These are phyloP conservation scores for Dendrobium huoshanense DNA, from an alignment of 106 monocot genomes.

Conservation along the genomic window DNA sequence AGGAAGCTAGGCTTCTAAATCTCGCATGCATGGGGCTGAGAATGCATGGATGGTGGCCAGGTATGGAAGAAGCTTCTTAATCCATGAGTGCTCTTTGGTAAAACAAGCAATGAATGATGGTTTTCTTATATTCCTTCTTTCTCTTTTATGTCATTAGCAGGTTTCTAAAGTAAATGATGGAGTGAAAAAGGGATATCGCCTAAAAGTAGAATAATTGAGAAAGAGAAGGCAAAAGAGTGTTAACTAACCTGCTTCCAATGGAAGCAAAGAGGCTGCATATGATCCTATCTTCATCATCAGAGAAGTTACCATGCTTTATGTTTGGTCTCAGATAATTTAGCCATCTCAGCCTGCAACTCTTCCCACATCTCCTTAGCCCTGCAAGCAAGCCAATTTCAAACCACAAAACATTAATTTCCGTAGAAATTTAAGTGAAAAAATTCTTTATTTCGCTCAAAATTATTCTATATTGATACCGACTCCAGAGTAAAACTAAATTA, in stretches of 20 bases:
- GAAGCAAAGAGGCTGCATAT: constrained; percentile 37
- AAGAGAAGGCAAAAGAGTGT: neutral
- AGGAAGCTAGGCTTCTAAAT: too few relatives aligned
- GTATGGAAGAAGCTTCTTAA: neutral
- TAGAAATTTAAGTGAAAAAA: neutral
- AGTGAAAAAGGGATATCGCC: neutral
- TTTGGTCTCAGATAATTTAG: constrained; percentile 42
- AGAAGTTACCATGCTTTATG: constrained; percentile 42
- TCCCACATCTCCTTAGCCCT: constrained; percentile 71
- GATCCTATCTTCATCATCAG: constrained; percentile 33
- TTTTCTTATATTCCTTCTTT: neutral
- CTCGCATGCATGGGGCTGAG: neutral
- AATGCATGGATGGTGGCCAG: neutral
- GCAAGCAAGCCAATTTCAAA: neutral
- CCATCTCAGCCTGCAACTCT: constrained; percentile 70
- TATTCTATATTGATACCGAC: neutral
- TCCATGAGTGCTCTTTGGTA: neutral
- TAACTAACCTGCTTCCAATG: constrained; percentile 33
- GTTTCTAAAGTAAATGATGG: neutral
- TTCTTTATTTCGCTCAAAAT: too few relatives aligned
- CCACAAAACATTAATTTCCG: neutral
- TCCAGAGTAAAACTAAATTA: too few relatives aligned
- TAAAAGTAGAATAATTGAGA: neutral
- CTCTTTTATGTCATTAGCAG: too few relatives aligned
- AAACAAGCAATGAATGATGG: constrained; percentile 2